Evolutionary conservation across 345 rosid genomes (phyloP).

Genomic region (Aurinia saxatilis): DNA sequence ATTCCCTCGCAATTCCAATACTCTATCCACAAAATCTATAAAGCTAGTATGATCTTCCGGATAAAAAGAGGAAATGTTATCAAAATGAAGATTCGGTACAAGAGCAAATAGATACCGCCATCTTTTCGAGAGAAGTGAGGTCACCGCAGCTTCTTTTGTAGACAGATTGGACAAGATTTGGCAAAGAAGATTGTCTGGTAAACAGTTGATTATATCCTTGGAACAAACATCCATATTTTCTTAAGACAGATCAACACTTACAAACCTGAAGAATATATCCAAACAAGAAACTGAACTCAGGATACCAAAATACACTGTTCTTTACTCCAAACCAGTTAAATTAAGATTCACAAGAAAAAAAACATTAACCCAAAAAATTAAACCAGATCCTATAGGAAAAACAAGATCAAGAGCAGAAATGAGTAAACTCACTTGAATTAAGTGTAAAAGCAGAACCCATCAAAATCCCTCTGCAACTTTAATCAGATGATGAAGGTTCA

Average conservation of each 20-base stretch:
- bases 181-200: slow-evolving; percentile 26
- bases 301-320: background rate
- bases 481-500: background rate
- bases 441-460: background rate
- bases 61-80: background rate
- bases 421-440: background rate
- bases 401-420: slow-evolving; percentile 1
- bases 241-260: background rate
- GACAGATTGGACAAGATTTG: slow-evolving; percentile 22
- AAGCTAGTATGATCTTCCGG: slow-evolving; percentile 10
- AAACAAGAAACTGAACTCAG: background rate
- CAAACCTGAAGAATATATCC: slow-evolving; percentile 8
- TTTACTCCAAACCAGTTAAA: background rate
- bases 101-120: slow-evolving; percentile 20
- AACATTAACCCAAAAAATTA: background rate
- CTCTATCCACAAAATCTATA: slow-evolving; percentile 26
- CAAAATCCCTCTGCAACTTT: background rate
- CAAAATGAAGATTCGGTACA: slow-evolving; percentile 20
- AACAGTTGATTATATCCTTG: slow-evolving; percentile 6
- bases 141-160: slow-evolving; percentile 25
- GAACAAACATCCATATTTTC: background rate
- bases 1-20: slow-evolving; percentile 8
- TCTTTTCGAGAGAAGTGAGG: slow-evolving; percentile 23
- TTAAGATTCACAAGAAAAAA: background rate
- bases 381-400: slow-evolving; percentile 6